Base-by-base conservation (phyloP, 1,284 basidiomycete species). In the Coriolopsis trogii region DNA sequence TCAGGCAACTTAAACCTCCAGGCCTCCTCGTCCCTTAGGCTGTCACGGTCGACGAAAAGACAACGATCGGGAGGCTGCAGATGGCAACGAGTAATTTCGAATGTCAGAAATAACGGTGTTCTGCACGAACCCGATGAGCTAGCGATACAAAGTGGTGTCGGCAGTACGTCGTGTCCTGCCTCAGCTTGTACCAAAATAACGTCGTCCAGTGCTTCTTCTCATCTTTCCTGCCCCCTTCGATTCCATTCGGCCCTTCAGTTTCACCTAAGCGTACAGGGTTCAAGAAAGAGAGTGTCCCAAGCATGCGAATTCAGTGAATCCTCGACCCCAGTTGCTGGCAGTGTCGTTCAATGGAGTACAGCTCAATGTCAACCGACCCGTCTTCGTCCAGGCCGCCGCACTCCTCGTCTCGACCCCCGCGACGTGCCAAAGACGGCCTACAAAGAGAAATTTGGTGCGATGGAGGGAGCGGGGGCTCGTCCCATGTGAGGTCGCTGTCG, bases 241-340 rank as follows among this genome's bases (percentile, higher is more conserved):
- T 21, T 15, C 31, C 43, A n/a, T 36, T n/a, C n/a, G n/a, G n/a
- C n/a, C n/a, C n/a, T n/a, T n/a, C n/a, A n/a, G n/a, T n/a, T n/a
- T n/a, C n/a, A n/a, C n/a, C n/a, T n/a, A n/a, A n/a, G n/a, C n/a
- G n/a, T n/a, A n/a, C n/a, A n/a, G n/a, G n/a, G n/a, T n/a, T n/a
- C n/a, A n/a, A n/a, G n/a, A n/a, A n/a, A n/a, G n/a, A n/a, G n/a
- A n/a, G n/a, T n/a, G n/a, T n/a, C n/a, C 34, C 24, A 16, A 41
- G 1, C 33, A 9, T 15, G 24, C 23, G 34, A 6, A 6, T 12
- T 46, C 55, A 65, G 13, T 52, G 58, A 26, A 67, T 28, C 52
- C 61, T 61, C 26, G 66, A 62, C 8, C 66, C 67, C 31, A 67
- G 36, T 49, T 69, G 65, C 61, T 69, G 66, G 36, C 54, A 64